Evolutionary conservation across 169 alveolate genomes (phyloP).

Genomic region (Fabrea salina): DNA sequence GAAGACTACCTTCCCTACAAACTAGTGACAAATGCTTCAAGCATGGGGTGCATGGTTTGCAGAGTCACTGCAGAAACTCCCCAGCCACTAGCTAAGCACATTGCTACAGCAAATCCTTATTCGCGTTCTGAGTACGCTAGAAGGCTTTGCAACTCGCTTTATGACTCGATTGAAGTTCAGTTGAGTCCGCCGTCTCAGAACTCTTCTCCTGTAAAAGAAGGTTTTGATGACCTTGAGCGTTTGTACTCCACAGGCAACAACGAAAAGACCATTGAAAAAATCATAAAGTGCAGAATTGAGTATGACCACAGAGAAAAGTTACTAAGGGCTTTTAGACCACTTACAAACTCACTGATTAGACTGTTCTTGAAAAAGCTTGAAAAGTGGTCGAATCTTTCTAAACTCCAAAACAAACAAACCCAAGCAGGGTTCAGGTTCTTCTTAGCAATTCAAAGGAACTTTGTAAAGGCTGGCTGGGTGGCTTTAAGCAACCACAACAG

Average conservation of each 20-base stretch:
- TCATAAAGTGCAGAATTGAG: slow-evolving; percentile 1
- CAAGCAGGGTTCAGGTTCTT: too few species aligned
- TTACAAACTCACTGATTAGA: not conserved
- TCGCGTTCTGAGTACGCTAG: not conserved
- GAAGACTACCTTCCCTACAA: not conserved
- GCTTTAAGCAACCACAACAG: too few species aligned
- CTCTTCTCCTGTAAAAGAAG: not conserved
- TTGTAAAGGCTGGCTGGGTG: too few species aligned
- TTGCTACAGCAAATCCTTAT: not conserved
- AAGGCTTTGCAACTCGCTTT: not conserved
- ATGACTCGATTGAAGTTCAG: not conserved
- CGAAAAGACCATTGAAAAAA: not conserved
- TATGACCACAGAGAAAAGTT: not conserved
- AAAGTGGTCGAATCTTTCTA: too few species aligned
- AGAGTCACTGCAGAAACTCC: not conserved
- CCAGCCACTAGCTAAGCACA: not conserved
- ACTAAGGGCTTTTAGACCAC: not conserved
- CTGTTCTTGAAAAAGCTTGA: too few species aligned
- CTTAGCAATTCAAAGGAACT: too few species aligned
- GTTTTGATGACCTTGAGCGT: not conserved
- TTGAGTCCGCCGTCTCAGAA: not conserved
- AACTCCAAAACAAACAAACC: too few species aligned
- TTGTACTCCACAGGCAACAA: slow-evolving; percentile 11
- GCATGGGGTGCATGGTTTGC: not conserved
- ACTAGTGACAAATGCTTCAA: not conserved